Evolutionary conservation across 202 grass and related monocot genomes (phyloP).

Genomic region (Bolboschoenoplectus hybrid): DNA sequence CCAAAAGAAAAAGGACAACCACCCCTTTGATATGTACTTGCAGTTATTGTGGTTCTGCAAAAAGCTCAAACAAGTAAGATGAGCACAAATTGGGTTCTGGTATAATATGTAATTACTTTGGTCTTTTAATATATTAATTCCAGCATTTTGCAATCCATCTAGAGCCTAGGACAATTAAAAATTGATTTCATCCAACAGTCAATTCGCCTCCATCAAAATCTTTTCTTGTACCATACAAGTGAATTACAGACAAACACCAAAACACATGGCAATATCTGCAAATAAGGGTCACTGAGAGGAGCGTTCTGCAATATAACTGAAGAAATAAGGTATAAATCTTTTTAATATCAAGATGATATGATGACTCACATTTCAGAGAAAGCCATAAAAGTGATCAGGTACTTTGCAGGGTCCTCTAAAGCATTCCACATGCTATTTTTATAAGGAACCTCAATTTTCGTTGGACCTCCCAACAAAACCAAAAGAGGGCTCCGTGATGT

Average conservation of each 20-base stretch:
- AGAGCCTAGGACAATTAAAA: background rate
- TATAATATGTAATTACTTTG: background rate
- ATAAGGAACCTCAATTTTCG: conserved; percentile 61
- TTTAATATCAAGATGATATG: conserved; percentile 33
- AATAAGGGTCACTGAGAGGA: conserved; percentile 13
- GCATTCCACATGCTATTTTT: conserved; percentile 84
- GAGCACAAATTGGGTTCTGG: conserved; percentile 13
- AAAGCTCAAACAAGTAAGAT: conserved; percentile 11
- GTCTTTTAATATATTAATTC: background rate
- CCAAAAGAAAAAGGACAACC: background rate
- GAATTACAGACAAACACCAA: background rate
- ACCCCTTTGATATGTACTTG: background rate
- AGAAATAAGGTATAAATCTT: conserved; percentile 24
- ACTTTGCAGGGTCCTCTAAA: conserved; percentile 92
- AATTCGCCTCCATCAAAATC: conserved; percentile 26
- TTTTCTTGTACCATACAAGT: conserved; percentile 26
- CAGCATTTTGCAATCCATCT: background rate
- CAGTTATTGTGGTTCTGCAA: conserved; percentile 36
- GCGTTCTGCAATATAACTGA: conserved; percentile 8
- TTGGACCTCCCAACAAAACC: conserved; percentile 55
- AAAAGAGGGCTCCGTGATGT: conserved; percentile 58
- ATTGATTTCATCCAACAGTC: conserved; percentile 19
- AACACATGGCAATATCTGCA: background rate
- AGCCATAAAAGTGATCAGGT: conserved; percentile 94
- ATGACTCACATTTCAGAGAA: conserved; percentile 87